Evolutionary conservation across 805 yeast species (phyloP).

Genomic region (Saccharomycopsis sp.): DNA sequence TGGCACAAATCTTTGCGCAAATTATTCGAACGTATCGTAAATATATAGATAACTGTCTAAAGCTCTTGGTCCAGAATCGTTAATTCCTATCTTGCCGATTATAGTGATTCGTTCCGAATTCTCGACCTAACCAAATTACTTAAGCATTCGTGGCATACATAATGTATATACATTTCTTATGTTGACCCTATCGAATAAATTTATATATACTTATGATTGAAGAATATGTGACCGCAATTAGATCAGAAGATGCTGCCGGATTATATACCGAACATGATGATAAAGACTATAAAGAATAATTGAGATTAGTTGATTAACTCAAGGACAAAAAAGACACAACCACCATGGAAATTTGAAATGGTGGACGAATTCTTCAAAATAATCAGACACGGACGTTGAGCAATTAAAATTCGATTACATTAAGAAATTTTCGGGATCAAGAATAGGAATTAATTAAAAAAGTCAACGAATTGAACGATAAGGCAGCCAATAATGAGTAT

Average conservation of each 20-base stretch:
- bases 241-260: constrained; percentile 16
- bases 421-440: constrained; percentile 37
- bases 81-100: too few relatives aligned
- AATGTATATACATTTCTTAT: too few relatives aligned
- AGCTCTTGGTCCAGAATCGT: too few relatives aligned
- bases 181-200: too few relatives aligned
- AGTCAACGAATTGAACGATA: constrained; percentile 33
- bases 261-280: constrained; percentile 13
- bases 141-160: too few relatives aligned
- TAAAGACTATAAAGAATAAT: constrained; percentile 6
- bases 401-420: constrained; percentile 36
- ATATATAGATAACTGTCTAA: too few relatives aligned
- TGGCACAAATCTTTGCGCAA: too few relatives aligned
- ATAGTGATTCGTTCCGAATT: too few relatives aligned
- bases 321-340: constrained; percentile 3
- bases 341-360: constrained; percentile 27
- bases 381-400: constrained; percentile 36
- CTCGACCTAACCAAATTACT: too few relatives aligned
- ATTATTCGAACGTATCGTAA: too few relatives aligned
- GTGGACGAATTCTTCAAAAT: constrained; percentile 40
- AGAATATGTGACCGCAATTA: constrained; percentile 3
- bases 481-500: constrained; percentile 25
- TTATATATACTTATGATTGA: not conserved
- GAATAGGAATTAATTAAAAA: constrained; percentile 24
- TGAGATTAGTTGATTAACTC: constrained; percentile 2